Conservation (phyloP, 192 early-diverging fungal genomes). For the Funneliformis geosporum region DNA sequence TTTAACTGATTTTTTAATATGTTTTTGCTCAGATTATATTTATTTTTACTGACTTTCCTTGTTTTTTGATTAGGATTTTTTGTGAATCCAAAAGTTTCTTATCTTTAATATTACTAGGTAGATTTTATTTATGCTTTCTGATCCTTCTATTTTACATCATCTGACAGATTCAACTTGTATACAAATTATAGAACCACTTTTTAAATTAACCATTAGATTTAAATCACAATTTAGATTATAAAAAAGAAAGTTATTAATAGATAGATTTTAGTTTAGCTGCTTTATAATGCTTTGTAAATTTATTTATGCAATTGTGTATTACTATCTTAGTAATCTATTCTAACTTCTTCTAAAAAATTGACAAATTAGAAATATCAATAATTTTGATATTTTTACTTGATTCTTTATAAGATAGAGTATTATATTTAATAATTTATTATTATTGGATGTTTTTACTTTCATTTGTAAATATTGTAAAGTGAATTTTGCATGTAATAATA, state of each 20-base stretch:
- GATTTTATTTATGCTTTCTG: background rate
- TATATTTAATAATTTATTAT: no score
- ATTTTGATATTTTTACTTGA: no score
- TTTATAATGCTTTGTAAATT: background rate
- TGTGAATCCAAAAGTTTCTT: background rate
- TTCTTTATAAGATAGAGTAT: no score
- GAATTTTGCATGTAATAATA: no score
- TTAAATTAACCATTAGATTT: background rate
- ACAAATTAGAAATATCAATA: no score
- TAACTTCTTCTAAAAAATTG: no score
- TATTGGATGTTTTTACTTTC: no score
- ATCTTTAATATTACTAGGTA: background rate
- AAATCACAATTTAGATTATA: slow-evolving; percentile 16
- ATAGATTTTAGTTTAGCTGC: background rate
- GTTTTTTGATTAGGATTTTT: background rate
- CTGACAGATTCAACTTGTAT: slow-evolving; percentile 8
- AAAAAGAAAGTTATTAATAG: background rate
- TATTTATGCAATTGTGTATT: background rate
- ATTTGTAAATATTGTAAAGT: no score
- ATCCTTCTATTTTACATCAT: background rate
- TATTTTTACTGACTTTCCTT: background rate
- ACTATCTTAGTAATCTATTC: no score
- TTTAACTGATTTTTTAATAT: background rate
- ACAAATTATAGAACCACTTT: background rate
- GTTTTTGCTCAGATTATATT: background rate